These are phyloP conservation scores for Colletotrichum paranaense DNA, from an alignment of 2,329 filamentous ascomycete genomes.

Conservation along the genomic window DNA sequence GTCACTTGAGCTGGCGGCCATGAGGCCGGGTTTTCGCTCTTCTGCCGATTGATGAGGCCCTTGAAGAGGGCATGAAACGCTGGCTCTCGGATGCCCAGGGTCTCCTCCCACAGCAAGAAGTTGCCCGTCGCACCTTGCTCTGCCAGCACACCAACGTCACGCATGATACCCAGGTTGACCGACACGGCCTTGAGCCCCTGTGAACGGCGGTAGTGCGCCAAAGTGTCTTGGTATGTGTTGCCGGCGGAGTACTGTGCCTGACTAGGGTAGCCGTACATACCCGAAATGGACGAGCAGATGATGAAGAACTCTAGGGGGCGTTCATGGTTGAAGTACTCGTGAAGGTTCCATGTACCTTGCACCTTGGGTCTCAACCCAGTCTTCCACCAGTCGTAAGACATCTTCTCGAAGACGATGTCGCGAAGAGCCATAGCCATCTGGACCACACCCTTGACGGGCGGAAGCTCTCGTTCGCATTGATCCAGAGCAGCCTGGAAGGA, in stretches of 20 bases:
- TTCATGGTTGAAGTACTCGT: constrained; percentile 39
- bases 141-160: constrained; percentile 13
- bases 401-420: constrained; percentile 60
- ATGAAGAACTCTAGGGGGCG: constrained; percentile 49
- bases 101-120: constrained; percentile 33
- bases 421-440: constrained; percentile 28
- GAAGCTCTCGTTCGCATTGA: constrained; percentile 41
- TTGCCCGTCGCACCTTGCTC: neutral
- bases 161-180: constrained; percentile 30
- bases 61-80: constrained; percentile 37
- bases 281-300: constrained; percentile 44
- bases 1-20: neutral
- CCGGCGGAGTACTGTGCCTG: constrained; percentile 49
- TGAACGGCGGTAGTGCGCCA: constrained; percentile 30
- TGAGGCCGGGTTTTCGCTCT: neutral
- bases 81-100: constrained; percentile 37
- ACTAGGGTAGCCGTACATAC: constrained; percentile 42
- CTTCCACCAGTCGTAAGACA: constrained; percentile 58
- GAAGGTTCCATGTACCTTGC: constrained; percentile 52
- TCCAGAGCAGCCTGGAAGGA: constrained; percentile 40
- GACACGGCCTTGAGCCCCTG: constrained; percentile 17
- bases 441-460: constrained; percentile 22
- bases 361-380: constrained; percentile 56
- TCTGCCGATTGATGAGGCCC: constrained; percentile 26
- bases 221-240: constrained; percentile 44